A percentile compares a stretch with the other conserved stretches of the same genome.
Evolutionary conservation across 1,284 basidiomycete genomes (phyloP).

Genomic region (Trametes pubescens): DNA sequence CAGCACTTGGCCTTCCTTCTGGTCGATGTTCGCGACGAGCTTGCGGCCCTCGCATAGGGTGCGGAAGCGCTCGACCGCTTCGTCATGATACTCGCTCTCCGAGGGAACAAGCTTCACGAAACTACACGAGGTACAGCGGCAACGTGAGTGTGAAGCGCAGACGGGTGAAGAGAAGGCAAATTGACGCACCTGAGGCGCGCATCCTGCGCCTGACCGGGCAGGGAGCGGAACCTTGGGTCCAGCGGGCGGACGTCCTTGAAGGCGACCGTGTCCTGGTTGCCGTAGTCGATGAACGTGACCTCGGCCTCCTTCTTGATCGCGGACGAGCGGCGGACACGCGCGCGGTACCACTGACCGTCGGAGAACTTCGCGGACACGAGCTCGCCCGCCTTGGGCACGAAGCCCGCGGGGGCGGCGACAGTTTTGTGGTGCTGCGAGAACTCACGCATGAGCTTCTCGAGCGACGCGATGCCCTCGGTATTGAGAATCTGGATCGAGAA

Average conservation of each 20-base stretch:
- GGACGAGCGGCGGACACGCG: constrained; percentile 84
- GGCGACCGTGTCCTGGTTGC: constrained; percentile 86
- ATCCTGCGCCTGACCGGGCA: constrained; percentile 87
- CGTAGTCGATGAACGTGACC: constrained; percentile 89
- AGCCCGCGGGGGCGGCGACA: constrained; percentile 65
- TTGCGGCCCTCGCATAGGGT: constrained; percentile 87
- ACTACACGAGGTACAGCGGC: constrained; percentile 48
- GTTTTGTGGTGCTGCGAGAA: constrained; percentile 87
- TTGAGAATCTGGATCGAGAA: constrained; percentile 96
- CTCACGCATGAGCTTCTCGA: constrained; percentile 94
- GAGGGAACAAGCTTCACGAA: constrained; percentile 85
- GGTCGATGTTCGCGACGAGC: constrained; percentile 90
- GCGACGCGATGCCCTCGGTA: constrained; percentile 87
- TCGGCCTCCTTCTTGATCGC: constrained; percentile 89
- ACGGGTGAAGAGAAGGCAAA: not conserved
- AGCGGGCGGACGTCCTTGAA: constrained; percentile 84
- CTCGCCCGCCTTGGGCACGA: constrained; percentile 85
- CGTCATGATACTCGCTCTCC: constrained; percentile 85
- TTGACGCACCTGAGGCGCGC: constrained; percentile 74
- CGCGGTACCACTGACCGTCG: constrained; percentile 94
- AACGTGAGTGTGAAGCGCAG: not conserved
- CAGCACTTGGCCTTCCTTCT: constrained; percentile 77
- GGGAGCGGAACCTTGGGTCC: constrained; percentile 84
- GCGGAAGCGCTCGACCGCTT: constrained; percentile 88
- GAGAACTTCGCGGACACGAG: constrained; percentile 91